Percentiles rank a stretch among this genome's conserved stretches.
phyloP scores from a whole-genome alignment of 306 rosid genomes.

The Bauhinia variegata region DNA sequence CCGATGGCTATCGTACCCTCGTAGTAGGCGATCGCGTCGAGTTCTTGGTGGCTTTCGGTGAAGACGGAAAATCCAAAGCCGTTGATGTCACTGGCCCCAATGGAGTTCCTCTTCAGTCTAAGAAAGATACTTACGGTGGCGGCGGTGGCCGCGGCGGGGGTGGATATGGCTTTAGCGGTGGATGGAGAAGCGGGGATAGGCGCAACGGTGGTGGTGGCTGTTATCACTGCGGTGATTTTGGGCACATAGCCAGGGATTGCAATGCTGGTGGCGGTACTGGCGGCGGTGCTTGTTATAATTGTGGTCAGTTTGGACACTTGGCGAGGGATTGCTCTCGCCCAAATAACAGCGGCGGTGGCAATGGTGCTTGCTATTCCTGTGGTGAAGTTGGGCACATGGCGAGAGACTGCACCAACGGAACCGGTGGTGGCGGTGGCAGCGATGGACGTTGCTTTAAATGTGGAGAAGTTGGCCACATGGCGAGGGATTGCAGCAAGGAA shows the following conservation, averaged over 20 bases:
- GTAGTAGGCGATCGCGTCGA: conserved; percentile 72
- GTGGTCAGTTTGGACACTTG: conserved; percentile 73
- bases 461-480: conserved; percentile 70
- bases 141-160: conserved; percentile 39
- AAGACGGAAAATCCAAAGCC: conserved; percentile 75
- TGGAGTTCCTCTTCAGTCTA: conserved; percentile 59
- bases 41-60: conserved; percentile 61
- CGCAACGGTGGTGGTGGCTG: conserved; percentile 62
- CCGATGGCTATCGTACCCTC: conserved; percentile 80
- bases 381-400: conserved; percentile 69
- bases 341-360: conserved; percentile 25
- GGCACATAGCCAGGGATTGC: conserved; percentile 82
- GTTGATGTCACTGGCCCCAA: conserved; percentile 71
- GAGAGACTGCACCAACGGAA: conserved; percentile 51
- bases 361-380: conserved; percentile 57
- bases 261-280: conserved; percentile 38
- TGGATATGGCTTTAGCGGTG: conserved; percentile 47
- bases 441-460: conserved; percentile 57
- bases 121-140: conserved; percentile 31
- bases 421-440: background rate
- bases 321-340: conserved; percentile 72
- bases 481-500: conserved; percentile 64
- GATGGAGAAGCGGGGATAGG: conserved; percentile 62
- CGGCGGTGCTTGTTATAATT: conserved; percentile 56
- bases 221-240: conserved; percentile 64